Evolutionary conservation across 2,329 filamentous ascomycete species (phyloP), one percentile per base, ranked within the genome.

Genomic region (Pseudocercospora fuligena): DNA sequence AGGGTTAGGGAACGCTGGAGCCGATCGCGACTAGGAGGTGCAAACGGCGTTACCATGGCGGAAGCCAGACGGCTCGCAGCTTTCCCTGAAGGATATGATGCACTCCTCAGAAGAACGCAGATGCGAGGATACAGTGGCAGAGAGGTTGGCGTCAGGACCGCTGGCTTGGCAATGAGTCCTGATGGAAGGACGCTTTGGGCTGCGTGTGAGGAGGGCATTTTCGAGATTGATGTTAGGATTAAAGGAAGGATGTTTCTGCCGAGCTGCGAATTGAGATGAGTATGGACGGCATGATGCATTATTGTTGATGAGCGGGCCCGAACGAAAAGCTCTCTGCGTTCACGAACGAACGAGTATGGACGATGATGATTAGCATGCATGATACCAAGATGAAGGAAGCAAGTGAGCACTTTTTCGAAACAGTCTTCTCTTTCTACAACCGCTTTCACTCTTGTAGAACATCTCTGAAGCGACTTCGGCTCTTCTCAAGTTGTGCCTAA

Each of bases 211-310:
- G 88, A 92, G 71, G 91, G 91, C 64, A 90, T 94, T 62, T 92
- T 92, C 73, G 90, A 93, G 79, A 88, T 92, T 72, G 85, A 84
- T 36, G 84, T 94, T 70, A 89, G 92, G 75, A 73, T 89, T 19
- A 82, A 86, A 58, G 83, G 81, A 64, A 84, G 91, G 66, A 91
- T 88, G 77, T 77, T 75, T 47, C 80, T 78, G 67, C 79, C 80
- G 5, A 79, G 79, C 36, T 73, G 82, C 43, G 76, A 77, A 47
- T 19, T 31, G 25, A 31, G 51, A 23, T 56, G 51, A 56, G 3
- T 16, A 16, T 3, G 33, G 4, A 36, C 11, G 33, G 3, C 12
- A 36, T 36, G 33, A 36, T 14, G 33, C 33, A 36, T 36, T 36
- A 16, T 2, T 33, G 31, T 33, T 12, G 31, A 33, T 12, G 2